A percentile compares a stretch with the other conserved stretches of the same genome.
Conservation (phyloP, 2,329 filamentous ascomycete genomes). For the Shiraia sp. region DNA sequence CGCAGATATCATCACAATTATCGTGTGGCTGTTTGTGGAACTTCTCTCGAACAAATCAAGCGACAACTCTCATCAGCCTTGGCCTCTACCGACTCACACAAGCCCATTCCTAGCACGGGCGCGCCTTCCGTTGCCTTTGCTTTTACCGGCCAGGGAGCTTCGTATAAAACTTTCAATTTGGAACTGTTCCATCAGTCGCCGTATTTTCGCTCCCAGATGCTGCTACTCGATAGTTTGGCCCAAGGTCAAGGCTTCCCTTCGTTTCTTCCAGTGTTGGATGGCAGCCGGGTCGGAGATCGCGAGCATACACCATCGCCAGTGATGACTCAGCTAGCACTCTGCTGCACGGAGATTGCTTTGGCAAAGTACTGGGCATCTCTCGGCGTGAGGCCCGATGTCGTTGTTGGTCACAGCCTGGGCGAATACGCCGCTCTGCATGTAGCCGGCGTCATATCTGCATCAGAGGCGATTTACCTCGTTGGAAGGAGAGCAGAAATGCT, state of each 20-base stretch:
- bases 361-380: slow-evolving; percentile 11
- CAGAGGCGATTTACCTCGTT: slow-evolving; percentile 41
- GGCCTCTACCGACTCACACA: too few relatives aligned
- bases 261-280: slow-evolving; percentile 19
- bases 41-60: too few relatives aligned
- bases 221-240: too few relatives aligned
- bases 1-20: too few relatives aligned
- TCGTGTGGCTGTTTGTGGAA: too few relatives aligned
- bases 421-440: slow-evolving; percentile 46
- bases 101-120: too few relatives aligned
- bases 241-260: slow-evolving; percentile 43
- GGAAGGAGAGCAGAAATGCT: slow-evolving; percentile 34
- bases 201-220: slow-evolving; percentile 21
- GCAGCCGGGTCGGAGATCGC: slow-evolving; percentile 26
- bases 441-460: slow-evolving; percentile 39
- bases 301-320: too few relatives aligned
- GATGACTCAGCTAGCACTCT: neutral
- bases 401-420: slow-evolving; percentile 42
- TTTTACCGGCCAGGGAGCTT: slow-evolving; percentile 40
- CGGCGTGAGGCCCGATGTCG: slow-evolving; percentile 13
- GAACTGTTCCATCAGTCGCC: too few relatives aligned
- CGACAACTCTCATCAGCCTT: too few relatives aligned
- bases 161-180: too few relatives aligned
- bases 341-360: slow-evolving; percentile 3
- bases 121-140: too few relatives aligned